Base-by-base conservation (phyloP, 2,329 filamentous ascomycete genomes). In the Xylaria arbuscula region DNA sequence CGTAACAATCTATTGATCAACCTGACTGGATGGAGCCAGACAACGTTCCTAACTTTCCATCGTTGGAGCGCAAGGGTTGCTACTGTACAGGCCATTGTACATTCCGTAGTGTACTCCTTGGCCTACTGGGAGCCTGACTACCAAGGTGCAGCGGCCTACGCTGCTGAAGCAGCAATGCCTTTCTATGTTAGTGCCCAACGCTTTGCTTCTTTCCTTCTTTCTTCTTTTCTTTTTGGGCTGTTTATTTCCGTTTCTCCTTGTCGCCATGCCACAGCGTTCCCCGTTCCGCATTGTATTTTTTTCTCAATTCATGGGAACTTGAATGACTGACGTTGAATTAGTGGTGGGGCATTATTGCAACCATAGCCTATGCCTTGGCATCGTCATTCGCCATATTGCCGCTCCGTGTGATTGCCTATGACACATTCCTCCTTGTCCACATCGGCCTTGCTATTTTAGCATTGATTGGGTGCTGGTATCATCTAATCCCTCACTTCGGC, bases 1-100 rank as follows among this genome's bases (percentile, higher is more conserved):
- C 74, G 76, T 3, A 77, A 77, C 54, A 77, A 76, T 47, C 13
- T 77, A 0, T 66, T 78, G n/a, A 61, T 78, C 34, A 69, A 53
- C 9, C 36, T 76, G 6, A 78, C 76, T 1, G 67, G 73, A 40
- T 78, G 76, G 76, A 74, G 70, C 15, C 72, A 76, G 38, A 72
- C 72, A 51, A 76, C 76, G 0, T 78, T 77, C 34, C 56, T 76
- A 15, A 68, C 74, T 1, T 56, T 78, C 4, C 76, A 78, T 48
- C 73, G 76, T 19, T 77, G 75, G 75, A 68, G 73, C 1, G 76
- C 75, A 15, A 72, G 74, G 7, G 73, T 77, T 9, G 73, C 73
- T 45, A 76, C 74, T 8, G 40, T 75, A 36, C 72, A 78, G 59
- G 76, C 76, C 3, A 69, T 74, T 13, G 62, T 77, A 6, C 76